Percentiles rank a stretch among this genome's conserved stretches.
These are phyloP conservation scores for Arthrobotrys iridis DNA, from an alignment of 2,329 filamentous ascomycete species.

Conservation along the genomic window DNA sequence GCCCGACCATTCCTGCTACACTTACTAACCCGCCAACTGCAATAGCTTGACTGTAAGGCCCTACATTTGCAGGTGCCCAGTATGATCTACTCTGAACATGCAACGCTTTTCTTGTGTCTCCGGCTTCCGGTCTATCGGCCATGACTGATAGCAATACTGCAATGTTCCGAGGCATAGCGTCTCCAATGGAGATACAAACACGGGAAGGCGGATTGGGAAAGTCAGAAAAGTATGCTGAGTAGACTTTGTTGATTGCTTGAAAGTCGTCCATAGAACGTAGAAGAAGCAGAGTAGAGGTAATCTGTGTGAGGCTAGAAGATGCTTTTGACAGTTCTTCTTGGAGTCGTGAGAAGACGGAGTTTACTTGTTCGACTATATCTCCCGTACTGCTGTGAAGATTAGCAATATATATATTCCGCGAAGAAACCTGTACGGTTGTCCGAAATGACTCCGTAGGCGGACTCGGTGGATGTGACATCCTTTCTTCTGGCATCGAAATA, in stretches of 20 bases:
- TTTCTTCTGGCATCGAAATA: not conserved
- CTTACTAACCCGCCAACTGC: conserved; percentile 66
- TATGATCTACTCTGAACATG: conserved; percentile 95
- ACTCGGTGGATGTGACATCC: not conserved
- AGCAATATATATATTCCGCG: conserved; percentile 22
- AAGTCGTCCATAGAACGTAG: conserved; percentile 85
- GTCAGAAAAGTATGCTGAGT: conserved; percentile 74
- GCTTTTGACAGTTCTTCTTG: conserved; percentile 61
- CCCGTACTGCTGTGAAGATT: conserved; percentile 19
- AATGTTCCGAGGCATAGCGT: conserved; percentile 69
- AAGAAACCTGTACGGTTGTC: conserved; percentile 18
- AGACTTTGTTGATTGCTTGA: conserved; percentile 76
- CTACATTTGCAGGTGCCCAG: conserved; percentile 98
- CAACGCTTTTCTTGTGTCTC: conserved; percentile 69
- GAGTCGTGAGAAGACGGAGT: conserved; percentile 33
- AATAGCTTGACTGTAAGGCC: conserved; percentile 92
- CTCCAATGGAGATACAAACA: conserved; percentile 82
- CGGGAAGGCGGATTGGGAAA: conserved; percentile 84
- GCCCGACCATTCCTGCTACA: conserved; percentile 89
- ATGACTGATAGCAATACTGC: conserved; percentile 71
- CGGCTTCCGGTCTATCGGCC: conserved; percentile 60
- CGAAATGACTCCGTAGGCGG: not conserved
- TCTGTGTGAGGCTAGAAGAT: conserved; percentile 16
- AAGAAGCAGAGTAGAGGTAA: conserved; percentile 65
- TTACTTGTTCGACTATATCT: conserved; percentile 13